A percentile compares a stretch with the other conserved stretches of the same genome.
These are phyloP conservation scores for Paramecium pentaurelia DNA, from an alignment of 73 alveolate genomes.

Conservation along the genomic window DNA sequence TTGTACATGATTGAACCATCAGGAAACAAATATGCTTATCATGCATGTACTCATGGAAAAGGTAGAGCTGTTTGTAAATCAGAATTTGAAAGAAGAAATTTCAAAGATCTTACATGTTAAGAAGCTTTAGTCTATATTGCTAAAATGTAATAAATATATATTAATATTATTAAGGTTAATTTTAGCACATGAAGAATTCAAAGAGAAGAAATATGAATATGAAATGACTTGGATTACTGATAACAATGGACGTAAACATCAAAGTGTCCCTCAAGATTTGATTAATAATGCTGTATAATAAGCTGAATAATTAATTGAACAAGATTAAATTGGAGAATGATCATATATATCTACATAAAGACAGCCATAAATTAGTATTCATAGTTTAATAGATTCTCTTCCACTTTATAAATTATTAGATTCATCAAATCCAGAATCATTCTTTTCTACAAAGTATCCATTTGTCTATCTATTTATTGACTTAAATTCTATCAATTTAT, in stretches of 20 bases:
- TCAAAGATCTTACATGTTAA: constrained; percentile 71
- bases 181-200: constrained; percentile 73
- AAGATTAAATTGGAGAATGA: constrained; percentile 49
- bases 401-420: neutral
- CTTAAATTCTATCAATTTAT: neutral
- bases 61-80: constrained; percentile 90
- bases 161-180: constrained; percentile 22
- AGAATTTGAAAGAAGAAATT: constrained; percentile 89
- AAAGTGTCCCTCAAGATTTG: neutral
- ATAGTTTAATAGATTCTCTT: neutral
- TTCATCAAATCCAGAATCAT: neutral
- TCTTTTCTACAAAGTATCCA: constrained; percentile 16
- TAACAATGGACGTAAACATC: constrained; percentile 39
- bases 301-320: constrained; percentile 35
- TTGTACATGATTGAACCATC: constrained; percentile 90
- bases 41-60: constrained; percentile 91
- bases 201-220: constrained; percentile 77
- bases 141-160: constrained; percentile 31
- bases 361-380: neutral
- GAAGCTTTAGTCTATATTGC: constrained; percentile 78
- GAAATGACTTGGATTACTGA: constrained; percentile 70
- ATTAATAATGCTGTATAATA: neutral
- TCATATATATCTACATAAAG: neutral
- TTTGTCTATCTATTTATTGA: neutral
- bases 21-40: constrained; percentile 87